Base-by-base conservation (phyloP, 2,329 filamentous ascomycete species). In the Diaporthe velutina region DNA sequence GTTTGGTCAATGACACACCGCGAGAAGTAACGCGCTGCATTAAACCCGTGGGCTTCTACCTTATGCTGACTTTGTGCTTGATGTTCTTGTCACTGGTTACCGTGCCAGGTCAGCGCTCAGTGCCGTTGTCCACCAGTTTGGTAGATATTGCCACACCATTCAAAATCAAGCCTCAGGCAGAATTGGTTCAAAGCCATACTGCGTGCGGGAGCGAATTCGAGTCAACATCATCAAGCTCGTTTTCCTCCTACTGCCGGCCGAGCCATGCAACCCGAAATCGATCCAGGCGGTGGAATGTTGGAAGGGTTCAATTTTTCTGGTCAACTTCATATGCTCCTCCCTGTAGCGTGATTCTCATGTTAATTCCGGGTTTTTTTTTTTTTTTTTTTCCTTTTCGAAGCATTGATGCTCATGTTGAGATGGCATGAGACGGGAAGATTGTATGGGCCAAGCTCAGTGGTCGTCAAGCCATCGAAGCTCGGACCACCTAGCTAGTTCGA, bases 401-500 rank as follows among this genome's bases (percentile, higher is more conserved):
- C 9, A 35, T 66, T 33, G 17, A 48, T 48, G 40, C 17, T 33
- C 9, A 30, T 45, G 8, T 4, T 9, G 40, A 48, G 42, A 38
- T 10, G 6, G 17, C 12, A 17, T 6, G 22, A 10, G 61, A 22
- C 42, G 17, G 30, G 22, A 52, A 33, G 38, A 50, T 67, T 19
- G 8, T 19, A 52, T 22, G 45, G 30, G 22, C 45, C 45, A 25
- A 50, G 61, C 22, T 48, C 22, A 38, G 33, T 1, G 22, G 33
- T 22, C 7, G 35, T 19, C 42, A 35, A 30, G 42, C 2, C 22
- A 13, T 45, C 19, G 57, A 28, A 72, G 70, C 70, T 72, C 70
- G 70, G 70, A 54, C 70, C 70, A 72, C 70, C 35, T 13, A 2
- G 64, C 30, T 28, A 35, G n/a, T 13, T 68, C 25, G 70, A 72